phyloP scores from a whole-genome alignment of 1,284 basidiomycete genomes.

The Ustilago bromivora region DNA sequence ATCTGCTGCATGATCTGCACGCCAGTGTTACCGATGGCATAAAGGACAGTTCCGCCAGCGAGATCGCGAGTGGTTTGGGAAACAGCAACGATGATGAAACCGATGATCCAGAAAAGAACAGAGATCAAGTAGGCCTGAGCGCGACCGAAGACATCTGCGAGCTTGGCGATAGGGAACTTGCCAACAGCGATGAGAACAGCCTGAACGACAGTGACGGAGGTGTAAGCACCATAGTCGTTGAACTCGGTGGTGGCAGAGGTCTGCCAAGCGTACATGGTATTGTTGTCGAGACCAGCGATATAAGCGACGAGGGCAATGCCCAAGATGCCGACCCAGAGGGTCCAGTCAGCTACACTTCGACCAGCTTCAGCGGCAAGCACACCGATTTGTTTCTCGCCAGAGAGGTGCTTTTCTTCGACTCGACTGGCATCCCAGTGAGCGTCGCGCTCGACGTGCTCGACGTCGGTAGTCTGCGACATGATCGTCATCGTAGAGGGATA shows the following conservation, averaged over 20 bases:
- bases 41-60: slow-evolving; percentile 60
- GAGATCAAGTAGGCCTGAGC: slow-evolving; percentile 59
- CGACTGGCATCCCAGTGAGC: slow-evolving; percentile 17
- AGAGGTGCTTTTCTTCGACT: slow-evolving; percentile 15
- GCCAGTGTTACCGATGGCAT: slow-evolving; percentile 66
- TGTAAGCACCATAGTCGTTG: slow-evolving; percentile 44
- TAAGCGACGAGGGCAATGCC: slow-evolving; percentile 61
- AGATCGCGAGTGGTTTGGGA: slow-evolving; percentile 48
- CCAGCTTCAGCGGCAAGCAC: slow-evolving; percentile 60
- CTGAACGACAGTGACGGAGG: slow-evolving; percentile 56
- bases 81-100: slow-evolving; percentile 65
- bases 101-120: slow-evolving; percentile 63
- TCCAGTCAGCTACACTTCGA: slow-evolving; percentile 54
- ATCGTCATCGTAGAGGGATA: slow-evolving; percentile 3
- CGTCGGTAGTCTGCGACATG: slow-evolving; percentile 38
- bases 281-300: slow-evolving; percentile 61
- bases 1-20: slow-evolving; percentile 68
- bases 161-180: slow-evolving; percentile 68
- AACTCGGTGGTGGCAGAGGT: slow-evolving; percentile 42
- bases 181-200: slow-evolving; percentile 66
- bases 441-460: slow-evolving; percentile 34
- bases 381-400: slow-evolving; percentile 54
- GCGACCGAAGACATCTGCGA: slow-evolving; percentile 68
- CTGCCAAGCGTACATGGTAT: slow-evolving; percentile 58
- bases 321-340: slow-evolving; percentile 57